phyloP scores from a whole-genome alignment of 257 asterid species.

The Nicotiana tomentosiformis region DNA sequence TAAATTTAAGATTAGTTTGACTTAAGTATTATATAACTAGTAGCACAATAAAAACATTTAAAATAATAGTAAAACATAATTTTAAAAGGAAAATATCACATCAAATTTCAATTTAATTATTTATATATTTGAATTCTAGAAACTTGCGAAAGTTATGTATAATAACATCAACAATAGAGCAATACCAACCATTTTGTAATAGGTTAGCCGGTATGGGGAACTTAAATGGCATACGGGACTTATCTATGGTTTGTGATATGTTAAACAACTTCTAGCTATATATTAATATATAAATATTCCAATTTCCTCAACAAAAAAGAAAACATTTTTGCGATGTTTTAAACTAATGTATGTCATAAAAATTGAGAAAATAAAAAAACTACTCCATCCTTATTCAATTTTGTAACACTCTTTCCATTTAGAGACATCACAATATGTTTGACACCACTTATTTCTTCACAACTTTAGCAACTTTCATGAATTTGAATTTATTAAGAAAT shows the following conservation, averaged over 20 bases:
- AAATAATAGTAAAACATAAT: no score
- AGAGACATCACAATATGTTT: not conserved
- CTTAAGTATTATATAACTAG: no score
- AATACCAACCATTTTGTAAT: not conserved
- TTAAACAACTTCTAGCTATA: no score
- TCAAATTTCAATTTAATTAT: not conserved
- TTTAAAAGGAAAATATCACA: not conserved
- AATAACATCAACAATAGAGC: not conserved
- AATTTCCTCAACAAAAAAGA: not conserved
- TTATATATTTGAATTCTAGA: not conserved
- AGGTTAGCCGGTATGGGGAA: no score
- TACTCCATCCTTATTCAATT: not conserved
- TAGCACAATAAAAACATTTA: no score
- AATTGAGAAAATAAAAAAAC: not conserved
- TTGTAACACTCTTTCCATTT: not conserved
- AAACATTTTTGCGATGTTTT: no score
- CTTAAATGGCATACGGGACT: no score
- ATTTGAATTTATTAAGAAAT: no score
- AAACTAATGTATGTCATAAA: not conserved
- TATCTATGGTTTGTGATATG: no score
- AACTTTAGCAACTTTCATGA: not conserved
- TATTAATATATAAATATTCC: no score
- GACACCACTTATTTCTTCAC: not conserved
- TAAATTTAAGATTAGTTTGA: no score
- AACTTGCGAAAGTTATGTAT: not conserved